These are phyloP conservation scores for Thyridium curvatum DNA, from an alignment of 2,329 filamentous ascomycete genomes.

Conservation along the genomic window DNA sequence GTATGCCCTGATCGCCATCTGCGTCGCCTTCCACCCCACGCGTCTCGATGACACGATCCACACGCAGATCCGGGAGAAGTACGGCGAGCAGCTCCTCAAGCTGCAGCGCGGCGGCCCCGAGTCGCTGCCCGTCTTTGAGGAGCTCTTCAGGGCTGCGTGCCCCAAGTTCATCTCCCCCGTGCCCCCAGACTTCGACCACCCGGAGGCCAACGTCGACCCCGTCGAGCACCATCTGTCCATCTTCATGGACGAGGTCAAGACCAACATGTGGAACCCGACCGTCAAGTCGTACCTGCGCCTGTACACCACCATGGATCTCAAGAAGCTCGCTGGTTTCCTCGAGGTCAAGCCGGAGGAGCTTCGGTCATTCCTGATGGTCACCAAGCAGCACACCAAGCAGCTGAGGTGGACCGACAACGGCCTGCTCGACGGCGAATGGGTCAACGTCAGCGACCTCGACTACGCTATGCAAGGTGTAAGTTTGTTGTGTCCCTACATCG, in stretches of 20 bases:
- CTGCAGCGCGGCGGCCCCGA: constrained; percentile 95
- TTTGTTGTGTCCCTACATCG: constrained; percentile 19
- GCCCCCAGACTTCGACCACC: constrained; percentile 95
- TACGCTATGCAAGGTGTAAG: constrained; percentile 91
- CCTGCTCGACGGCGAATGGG: constrained; percentile 83
- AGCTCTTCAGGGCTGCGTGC: constrained; percentile 95
- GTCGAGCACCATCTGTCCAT: constrained; percentile 94
- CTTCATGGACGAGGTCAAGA: constrained; percentile 99
- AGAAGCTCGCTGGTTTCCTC: constrained; percentile 95
- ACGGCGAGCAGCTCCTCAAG: constrained; percentile 94
- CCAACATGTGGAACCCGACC: constrained; percentile 95
- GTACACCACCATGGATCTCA: constrained; percentile 98
- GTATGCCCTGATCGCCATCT: constrained; percentile 98
- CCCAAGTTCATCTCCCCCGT: constrained; percentile 99
- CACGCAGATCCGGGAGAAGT: constrained; percentile 96
- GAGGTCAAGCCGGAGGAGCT: constrained; percentile 96
- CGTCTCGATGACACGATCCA: constrained; percentile 98
- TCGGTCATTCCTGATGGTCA: constrained; percentile 87
- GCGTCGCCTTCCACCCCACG: constrained; percentile 95
- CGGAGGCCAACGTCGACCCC: constrained; percentile 90
- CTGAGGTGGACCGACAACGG: constrained; percentile 88
- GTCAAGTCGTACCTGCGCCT: constrained; percentile 98
- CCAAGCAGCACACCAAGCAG: constrained; percentile 98
- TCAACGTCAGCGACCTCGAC: constrained; percentile 92
- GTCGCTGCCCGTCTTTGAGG: constrained; percentile 92